These are phyloP conservation scores for Starmerella cellae DNA, from an alignment of 805 yeast species.

Conservation along the genomic window DNA sequence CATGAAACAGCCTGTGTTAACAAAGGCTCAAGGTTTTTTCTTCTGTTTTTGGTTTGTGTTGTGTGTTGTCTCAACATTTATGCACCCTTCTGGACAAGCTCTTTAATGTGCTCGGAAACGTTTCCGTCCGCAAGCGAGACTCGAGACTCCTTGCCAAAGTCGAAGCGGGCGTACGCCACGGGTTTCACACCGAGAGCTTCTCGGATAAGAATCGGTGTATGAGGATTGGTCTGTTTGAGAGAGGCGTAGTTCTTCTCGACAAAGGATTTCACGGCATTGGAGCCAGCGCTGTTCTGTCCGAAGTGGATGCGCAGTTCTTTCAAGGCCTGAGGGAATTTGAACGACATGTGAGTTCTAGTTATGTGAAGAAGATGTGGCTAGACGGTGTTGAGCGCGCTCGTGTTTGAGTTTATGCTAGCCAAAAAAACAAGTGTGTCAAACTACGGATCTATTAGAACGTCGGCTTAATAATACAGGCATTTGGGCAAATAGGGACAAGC, in stretches of 20 bases:
- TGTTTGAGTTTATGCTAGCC: too few relatives aligned
- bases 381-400: too few relatives aligned
- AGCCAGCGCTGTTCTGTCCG: slow-evolving; percentile 64
- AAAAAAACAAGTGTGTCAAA: too few relatives aligned
- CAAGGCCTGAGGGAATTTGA: slow-evolving; percentile 37
- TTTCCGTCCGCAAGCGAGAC: slow-evolving; percentile 35
- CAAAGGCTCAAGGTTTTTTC: too few relatives aligned
- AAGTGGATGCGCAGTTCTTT: slow-evolving; percentile 73
- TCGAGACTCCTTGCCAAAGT: slow-evolving; percentile 37
- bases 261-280: slow-evolving; percentile 52
- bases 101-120: slow-evolving; percentile 31
- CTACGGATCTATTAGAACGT: too few relatives aligned
- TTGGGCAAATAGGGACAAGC: too few relatives aligned
- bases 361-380: too few relatives aligned
- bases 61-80: not conserved
- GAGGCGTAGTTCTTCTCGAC: slow-evolving; percentile 50
- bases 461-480: too few relatives aligned
- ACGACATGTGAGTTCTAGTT: slow-evolving; percentile 20
- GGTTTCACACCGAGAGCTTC: slow-evolving; percentile 67
- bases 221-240: slow-evolving; percentile 50
- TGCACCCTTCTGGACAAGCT: slow-evolving; percentile 28
- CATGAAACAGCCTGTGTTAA: too few relatives aligned
- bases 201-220: slow-evolving; percentile 62
- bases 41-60: not conserved
- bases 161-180: slow-evolving; percentile 56